A percentile compares a stretch with the other conserved stretches of the same genome.
Evolutionary conservation across 768 basidiomycete genomes (phyloP).

Genomic region (Coprinellus micaceus): DNA sequence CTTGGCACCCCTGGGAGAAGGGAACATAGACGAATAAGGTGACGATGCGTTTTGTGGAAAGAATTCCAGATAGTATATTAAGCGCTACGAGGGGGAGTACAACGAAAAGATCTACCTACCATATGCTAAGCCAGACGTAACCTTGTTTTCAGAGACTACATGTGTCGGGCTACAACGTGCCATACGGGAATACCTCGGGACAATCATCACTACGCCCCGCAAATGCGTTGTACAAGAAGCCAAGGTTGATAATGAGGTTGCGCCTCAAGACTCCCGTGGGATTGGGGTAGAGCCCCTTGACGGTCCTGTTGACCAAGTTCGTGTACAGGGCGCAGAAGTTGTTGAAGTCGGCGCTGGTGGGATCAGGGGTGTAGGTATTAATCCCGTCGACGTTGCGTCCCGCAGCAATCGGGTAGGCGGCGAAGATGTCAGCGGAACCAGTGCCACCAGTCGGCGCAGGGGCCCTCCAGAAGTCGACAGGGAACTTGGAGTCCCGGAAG

Average conservation of each 20-base stretch:
- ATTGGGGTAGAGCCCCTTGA: conserved; percentile 15
- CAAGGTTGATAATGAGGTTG: conserved; percentile 12
- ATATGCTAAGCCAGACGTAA: too few relatives aligned
- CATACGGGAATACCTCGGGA: conserved; percentile 13
- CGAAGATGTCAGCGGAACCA: conserved; percentile 7
- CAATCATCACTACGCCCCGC: conserved; percentile 5
- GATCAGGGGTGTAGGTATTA: conserved; percentile 14
- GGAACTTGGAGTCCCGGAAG: too few relatives aligned
- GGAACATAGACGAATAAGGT: too few relatives aligned
- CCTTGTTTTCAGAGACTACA: too few relatives aligned
- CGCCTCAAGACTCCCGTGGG: conserved; percentile 13
- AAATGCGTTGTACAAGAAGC: conserved; percentile 13
- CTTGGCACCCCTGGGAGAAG: too few relatives aligned
- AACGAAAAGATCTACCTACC: too few relatives aligned
- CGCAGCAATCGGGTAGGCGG: conserved; percentile 12
- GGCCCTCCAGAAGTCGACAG: too few relatives aligned
- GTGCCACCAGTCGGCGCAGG: too few relatives aligned
- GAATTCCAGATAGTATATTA: too few relatives aligned
- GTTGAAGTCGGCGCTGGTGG: conserved; percentile 9
- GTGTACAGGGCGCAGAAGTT: conserved; percentile 12
- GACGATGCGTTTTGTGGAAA: too few relatives aligned
- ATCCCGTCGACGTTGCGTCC: conserved; percentile 11
- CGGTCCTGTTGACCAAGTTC: conserved; percentile 13
- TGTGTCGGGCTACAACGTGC: conserved; percentile 1
- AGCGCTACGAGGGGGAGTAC: too few relatives aligned